Evolutionary conservation across 805 yeast species (phyloP).

Genomic region (Metschnikowia cubensis): DNA sequence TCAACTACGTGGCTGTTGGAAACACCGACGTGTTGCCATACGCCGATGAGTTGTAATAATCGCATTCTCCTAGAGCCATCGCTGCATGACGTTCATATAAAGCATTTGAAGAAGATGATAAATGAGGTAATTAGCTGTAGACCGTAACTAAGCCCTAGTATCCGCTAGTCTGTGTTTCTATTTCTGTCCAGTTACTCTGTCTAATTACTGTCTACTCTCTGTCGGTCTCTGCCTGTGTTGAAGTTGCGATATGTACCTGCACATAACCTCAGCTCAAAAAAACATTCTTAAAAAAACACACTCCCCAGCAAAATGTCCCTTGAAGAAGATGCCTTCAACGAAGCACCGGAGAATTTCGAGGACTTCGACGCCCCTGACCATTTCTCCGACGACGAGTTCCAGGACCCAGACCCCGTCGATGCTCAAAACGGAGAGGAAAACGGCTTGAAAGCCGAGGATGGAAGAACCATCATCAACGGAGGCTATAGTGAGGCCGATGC

Average conservation of each 20-base stretch:
- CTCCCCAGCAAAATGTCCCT: constrained; percentile 32
- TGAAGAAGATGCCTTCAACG: constrained; percentile 56
- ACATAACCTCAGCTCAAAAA: constrained; percentile 2
- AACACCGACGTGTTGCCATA: constrained; percentile 81
- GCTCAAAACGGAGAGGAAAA: constrained; percentile 28
- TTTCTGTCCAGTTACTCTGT: too few relatives aligned
- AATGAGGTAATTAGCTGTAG: not conserved
- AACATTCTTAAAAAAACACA: constrained; percentile 3
- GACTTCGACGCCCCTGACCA: constrained; percentile 82
- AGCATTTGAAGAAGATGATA: constrained; percentile 6
- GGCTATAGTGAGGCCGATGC: constrained; percentile 60
- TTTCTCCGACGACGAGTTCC: constrained; percentile 67
- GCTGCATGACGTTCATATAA: constrained; percentile 8
- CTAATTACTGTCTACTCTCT: too few relatives aligned
- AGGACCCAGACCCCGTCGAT: constrained; percentile 29
- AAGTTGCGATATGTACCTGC: not conserved
- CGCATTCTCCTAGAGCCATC: constrained; percentile 12
- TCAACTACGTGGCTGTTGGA: constrained; percentile 88
- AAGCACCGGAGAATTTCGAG: constrained; percentile 63
- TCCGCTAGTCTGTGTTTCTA: too few relatives aligned
- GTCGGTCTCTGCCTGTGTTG: not conserved
- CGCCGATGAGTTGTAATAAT: constrained; percentile 73
- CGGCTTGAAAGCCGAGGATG: constrained; percentile 60
- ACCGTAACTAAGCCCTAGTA: too few relatives aligned
- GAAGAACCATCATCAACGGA: constrained; percentile 67